phyloP scores from a whole-genome alignment of 306 rosid genomes.

The Gillenia trifoliata region DNA sequence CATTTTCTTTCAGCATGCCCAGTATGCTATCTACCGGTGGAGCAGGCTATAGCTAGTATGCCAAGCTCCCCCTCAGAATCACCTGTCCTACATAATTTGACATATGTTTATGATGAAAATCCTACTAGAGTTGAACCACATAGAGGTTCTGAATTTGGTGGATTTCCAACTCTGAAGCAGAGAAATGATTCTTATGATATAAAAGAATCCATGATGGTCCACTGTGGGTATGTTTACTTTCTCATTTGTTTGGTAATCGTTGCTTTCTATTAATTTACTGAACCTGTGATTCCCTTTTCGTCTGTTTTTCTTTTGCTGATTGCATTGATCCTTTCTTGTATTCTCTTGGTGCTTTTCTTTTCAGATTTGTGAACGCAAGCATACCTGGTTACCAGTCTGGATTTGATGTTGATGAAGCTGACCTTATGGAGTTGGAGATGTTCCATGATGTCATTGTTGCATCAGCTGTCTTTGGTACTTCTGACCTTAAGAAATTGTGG shows the following conservation, averaged over 20 bases:
- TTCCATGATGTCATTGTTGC: conserved; percentile 93
- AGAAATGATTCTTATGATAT: conserved; percentile 81
- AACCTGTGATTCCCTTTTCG: background rate
- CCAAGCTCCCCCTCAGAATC: conserved; percentile 68
- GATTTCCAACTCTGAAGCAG: conserved; percentile 72
- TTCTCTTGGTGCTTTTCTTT: conserved; percentile 26
- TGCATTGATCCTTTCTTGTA: conserved; percentile 9
- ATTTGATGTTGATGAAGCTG: conserved; percentile 87
- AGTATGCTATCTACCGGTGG: conserved; percentile 85
- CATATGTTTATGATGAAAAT: conserved; percentile 66
- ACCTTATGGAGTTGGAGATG: conserved; percentile 74
- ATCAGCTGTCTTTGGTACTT: conserved; percentile 79
- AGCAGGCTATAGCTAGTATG: conserved; percentile 83
- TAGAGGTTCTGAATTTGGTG: conserved; percentile 93
- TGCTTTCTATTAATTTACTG: background rate
- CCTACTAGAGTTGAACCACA: conserved; percentile 52
- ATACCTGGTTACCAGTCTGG: conserved; percentile 85
- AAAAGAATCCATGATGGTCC: conserved; percentile 75
- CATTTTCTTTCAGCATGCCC: conserved; percentile 75
- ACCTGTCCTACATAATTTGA: conserved; percentile 61
- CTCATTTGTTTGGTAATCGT: conserved; percentile 8
- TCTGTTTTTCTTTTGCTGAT: background rate
- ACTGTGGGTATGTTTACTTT: conserved; percentile 75
- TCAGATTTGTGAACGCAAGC: conserved; percentile 86
- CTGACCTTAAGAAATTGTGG: conserved; percentile 5